Evolutionary conservation across 495 filamentous ascomycete genomes (phyloP).

Genomic region (Polyplosphaeria fusca): DNA sequence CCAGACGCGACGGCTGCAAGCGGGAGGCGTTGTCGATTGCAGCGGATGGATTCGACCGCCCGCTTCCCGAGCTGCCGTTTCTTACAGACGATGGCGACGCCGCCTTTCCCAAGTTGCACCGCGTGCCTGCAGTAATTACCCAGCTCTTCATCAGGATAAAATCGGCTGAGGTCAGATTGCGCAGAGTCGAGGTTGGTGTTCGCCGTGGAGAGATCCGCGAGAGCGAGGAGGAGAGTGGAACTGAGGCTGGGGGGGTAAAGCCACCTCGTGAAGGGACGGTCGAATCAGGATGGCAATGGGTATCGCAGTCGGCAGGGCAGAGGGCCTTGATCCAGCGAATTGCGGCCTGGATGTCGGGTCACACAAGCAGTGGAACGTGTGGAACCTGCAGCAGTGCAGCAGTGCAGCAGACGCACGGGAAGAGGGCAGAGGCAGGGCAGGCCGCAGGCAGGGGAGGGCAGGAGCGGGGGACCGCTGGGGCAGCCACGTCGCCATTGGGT

Average conservation of each 20-base stretch:
- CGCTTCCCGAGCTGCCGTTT: slow-evolving; percentile 15
- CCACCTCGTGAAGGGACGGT: slow-evolving; percentile 14
- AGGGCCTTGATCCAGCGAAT: slow-evolving; percentile 12
- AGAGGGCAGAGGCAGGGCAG: not conserved
- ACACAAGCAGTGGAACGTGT: not conserved
- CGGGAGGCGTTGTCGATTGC: slow-evolving; percentile 28
- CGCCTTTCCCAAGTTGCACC: not conserved
- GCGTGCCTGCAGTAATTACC: not conserved
- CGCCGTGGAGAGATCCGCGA: too few relatives aligned
- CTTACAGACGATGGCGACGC: not conserved
- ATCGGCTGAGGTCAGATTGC: slow-evolving; percentile 10
- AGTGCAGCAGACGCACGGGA: slow-evolving; percentile 26
- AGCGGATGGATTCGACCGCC: slow-evolving; percentile 24
- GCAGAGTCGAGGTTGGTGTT: not conserved
- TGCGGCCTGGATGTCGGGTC: not conserved
- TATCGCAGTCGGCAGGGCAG: not conserved
- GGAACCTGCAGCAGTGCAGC: slow-evolving; percentile 25
- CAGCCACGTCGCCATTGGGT: too few relatives aligned
- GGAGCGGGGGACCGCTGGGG: too few relatives aligned
- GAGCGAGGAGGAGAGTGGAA: too few relatives aligned
- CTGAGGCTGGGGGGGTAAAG: too few relatives aligned
- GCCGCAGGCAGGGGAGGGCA: too few relatives aligned
- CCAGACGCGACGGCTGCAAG: slow-evolving; percentile 4
- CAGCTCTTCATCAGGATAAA: not conserved
- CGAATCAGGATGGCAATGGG: slow-evolving; percentile 3